phyloP scores from a whole-genome alignment of 805 yeast species.

The Debaryomyces hansenii region DNA sequence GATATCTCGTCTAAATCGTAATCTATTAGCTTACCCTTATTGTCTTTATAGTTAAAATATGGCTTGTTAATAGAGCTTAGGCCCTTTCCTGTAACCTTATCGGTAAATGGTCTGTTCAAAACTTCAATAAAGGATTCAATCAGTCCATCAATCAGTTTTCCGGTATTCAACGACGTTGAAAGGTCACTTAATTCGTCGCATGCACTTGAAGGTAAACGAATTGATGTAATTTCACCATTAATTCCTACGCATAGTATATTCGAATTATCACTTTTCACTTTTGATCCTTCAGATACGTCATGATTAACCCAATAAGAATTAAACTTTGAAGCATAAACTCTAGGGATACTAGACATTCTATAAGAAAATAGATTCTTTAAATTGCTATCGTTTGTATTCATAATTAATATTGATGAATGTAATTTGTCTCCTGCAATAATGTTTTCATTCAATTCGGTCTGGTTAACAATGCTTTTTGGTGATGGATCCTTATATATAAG shows the following conservation, averaged over 20 bases:
- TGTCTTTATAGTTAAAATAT: slow-evolving; percentile 27
- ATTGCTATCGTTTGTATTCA: slow-evolving; percentile 13
- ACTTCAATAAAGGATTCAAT: slow-evolving; percentile 17
- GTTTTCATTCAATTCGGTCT: slow-evolving; percentile 18
- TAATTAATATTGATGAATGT: slow-evolving; percentile 29
- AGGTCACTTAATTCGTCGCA: slow-evolving; percentile 15
- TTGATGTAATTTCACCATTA: slow-evolving; percentile 33
- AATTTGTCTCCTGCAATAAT: slow-evolving; percentile 35
- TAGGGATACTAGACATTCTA: slow-evolving; percentile 30
- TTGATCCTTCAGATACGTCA: slow-evolving; percentile 1
- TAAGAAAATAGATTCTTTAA: slow-evolving; percentile 10
- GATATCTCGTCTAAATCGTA: slow-evolving; percentile 33
- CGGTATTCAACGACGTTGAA: slow-evolving; percentile 10
- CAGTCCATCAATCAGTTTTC: slow-evolving; percentile 6
- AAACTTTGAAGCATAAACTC: slow-evolving; percentile 27
- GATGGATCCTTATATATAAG: slow-evolving; percentile 29
- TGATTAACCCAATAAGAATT: slow-evolving; percentile 18
- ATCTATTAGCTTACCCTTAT: slow-evolving; percentile 27
- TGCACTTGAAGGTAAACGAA: slow-evolving; percentile 13
- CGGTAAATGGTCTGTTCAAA: slow-evolving; percentile 32
- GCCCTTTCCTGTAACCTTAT: slow-evolving; percentile 43
- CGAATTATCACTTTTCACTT: not conserved
- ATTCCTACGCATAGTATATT: slow-evolving; percentile 31
- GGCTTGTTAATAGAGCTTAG: slow-evolving; percentile 35
- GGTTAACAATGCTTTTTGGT: slow-evolving; percentile 34